Percentiles rank a stretch among this genome's conserved stretches.
Evolutionary conservation across 129 eudicot species (phyloP).

Genomic region (Flaveria sonorensis): DNA sequence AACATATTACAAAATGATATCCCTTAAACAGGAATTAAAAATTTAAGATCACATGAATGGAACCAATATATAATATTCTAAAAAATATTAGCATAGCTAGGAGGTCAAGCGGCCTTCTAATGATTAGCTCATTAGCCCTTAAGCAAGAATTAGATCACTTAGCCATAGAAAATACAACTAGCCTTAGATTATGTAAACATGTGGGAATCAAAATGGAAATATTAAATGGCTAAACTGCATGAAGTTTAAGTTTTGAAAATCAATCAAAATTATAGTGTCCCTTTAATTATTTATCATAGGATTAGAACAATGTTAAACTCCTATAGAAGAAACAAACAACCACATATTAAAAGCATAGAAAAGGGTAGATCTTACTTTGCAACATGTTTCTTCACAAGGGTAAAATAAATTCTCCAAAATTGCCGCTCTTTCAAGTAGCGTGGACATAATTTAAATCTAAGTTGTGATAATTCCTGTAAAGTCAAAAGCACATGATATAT

Average conservation of each 20-base stretch:
- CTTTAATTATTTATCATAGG: background rate
- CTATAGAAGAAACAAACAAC: background rate
- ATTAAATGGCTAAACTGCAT: background rate
- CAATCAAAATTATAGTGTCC: background rate
- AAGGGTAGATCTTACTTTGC: slow-evolving; percentile 59
- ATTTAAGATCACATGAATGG: background rate
- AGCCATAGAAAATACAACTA: background rate
- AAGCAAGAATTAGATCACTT: background rate
- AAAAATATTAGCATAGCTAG: background rate
- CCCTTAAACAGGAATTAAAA: too few relatives aligned
- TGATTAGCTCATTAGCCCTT: background rate
- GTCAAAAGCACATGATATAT: slow-evolving; percentile 14
- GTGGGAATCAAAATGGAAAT: background rate
- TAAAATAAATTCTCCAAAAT: slow-evolving; percentile 92
- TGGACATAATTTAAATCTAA: slow-evolving; percentile 85
- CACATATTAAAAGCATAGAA: background rate
- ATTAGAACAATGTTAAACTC: background rate
- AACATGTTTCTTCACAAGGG: slow-evolving; percentile 66
- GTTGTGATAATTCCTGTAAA: slow-evolving; percentile 82
- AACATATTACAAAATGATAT: background rate
- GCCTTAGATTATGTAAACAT: background rate
- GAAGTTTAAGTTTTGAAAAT: background rate
- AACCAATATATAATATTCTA: background rate
- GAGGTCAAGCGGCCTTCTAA: slow-evolving; percentile 9
- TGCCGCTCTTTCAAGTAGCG: slow-evolving; percentile 76